Conservation (phyloP, 352 stramenopile genomes). For the Phytophthora ramorum region DNA sequence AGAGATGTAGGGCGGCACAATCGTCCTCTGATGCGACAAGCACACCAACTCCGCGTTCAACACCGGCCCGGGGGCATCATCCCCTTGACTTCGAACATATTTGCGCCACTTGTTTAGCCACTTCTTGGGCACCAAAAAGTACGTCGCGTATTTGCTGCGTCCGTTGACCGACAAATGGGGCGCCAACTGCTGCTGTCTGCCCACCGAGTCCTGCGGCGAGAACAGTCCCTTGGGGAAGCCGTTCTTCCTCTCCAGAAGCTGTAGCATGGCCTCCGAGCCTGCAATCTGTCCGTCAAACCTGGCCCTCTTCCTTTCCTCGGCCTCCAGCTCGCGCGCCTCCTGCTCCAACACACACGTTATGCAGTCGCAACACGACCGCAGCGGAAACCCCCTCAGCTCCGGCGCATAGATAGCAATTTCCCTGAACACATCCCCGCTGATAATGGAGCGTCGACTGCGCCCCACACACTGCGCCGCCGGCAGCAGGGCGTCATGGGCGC, state of each 20-base stretch:
- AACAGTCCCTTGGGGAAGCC: conserved; percentile 85
- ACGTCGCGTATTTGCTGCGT: conserved; percentile 59
- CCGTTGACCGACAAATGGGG: conserved; percentile 64
- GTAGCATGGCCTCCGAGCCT: conserved; percentile 67
- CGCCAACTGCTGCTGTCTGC: conserved; percentile 39
- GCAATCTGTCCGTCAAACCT: conserved; percentile 77
- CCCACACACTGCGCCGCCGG: conserved; percentile 66
- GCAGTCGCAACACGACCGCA: conserved; percentile 65
- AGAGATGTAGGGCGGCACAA: conserved; percentile 85
- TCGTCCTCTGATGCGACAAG: conserved; percentile 74
- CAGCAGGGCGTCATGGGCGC: conserved; percentile 64
- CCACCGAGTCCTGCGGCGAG: conserved; percentile 41
- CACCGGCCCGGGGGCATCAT: conserved; percentile 73
- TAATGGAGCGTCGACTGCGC: conserved; percentile 59
- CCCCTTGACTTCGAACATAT: conserved; percentile 67
- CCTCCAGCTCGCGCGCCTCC: conserved; percentile 57
- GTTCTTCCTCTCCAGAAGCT: conserved; percentile 80
- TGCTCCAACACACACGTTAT: conserved; percentile 61
- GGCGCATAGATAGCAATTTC: conserved; percentile 65
- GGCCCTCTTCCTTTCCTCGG: conserved; percentile 54
- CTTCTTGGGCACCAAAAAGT: conserved; percentile 87
- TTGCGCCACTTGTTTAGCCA: conserved; percentile 85
- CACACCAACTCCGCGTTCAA: conserved; percentile 86
- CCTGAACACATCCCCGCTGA: conserved; percentile 52
- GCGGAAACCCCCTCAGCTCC: conserved; percentile 62